Percentiles rank a stretch among this genome's conserved stretches.
These are phyloP conservation scores for Kurtzmaniella quercitrusa DNA, from an alignment of 1,139 yeast species.

Conservation along the genomic window DNA sequence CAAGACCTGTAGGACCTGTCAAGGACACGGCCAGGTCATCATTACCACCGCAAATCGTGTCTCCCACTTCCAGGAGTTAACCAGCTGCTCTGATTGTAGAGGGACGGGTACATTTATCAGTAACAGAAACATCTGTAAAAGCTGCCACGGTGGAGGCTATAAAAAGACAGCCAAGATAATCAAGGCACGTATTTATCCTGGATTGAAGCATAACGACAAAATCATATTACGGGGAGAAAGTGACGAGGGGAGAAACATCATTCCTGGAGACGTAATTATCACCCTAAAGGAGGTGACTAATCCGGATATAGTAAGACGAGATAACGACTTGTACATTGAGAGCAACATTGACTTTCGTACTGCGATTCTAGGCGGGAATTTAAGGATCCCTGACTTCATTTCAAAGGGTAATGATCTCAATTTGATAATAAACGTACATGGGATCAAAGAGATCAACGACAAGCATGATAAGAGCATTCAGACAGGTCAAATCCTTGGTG, in stretches of 20 bases:
- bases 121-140: conserved; percentile 22
- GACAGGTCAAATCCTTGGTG: conserved; percentile 45
- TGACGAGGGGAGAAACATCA: conserved; percentile 55
- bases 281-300: conserved; percentile 32
- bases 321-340: conserved; percentile 43
- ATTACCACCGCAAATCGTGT: conserved; percentile 29
- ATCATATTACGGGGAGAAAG: conserved; percentile 55
- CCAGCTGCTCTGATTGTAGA: conserved; percentile 30
- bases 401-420: conserved; percentile 38
- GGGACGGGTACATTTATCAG: conserved; percentile 31
- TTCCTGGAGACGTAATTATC: conserved; percentile 66
- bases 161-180: conserved; percentile 45
- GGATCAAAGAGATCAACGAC: conserved; percentile 21
- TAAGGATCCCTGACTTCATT: conserved; percentile 41
- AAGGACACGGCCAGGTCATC: conserved; percentile 35
- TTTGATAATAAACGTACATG: conserved; percentile 38
- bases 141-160: conserved; percentile 29
- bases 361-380: conserved; percentile 52
- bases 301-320: conserved; percentile 44
- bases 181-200: conserved; percentile 49
- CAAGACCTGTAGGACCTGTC: conserved; percentile 29
- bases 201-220: conserved; percentile 47
- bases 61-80: conserved; percentile 31
- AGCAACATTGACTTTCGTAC: conserved; percentile 46
- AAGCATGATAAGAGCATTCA: conserved; percentile 20